Conservation (phyloP, 2,329 filamentous ascomycete genomes). For the Fusarium sp. region DNA sequence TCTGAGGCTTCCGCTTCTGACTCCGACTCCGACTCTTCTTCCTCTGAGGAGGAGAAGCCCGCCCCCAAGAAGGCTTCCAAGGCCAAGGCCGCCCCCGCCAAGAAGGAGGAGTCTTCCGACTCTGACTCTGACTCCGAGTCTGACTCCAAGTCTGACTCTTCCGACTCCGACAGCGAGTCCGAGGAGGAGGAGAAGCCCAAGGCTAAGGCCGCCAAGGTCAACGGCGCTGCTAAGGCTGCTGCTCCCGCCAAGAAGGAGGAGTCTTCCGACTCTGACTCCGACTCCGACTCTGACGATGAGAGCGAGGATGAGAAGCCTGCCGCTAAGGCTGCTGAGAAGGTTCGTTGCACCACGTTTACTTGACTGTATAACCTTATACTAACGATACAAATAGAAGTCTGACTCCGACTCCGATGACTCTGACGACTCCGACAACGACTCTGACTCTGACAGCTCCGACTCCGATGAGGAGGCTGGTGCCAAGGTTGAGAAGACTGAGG, state of each 20-base stretch:
- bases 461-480: conserved; percentile 52
- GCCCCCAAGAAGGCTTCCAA: conserved; percentile 53
- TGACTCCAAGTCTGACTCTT: conserved; percentile 50
- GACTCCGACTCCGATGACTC: conserved; percentile 47
- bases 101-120: conserved; percentile 48
- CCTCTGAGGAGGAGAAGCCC: conserved; percentile 54
- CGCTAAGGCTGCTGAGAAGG: conserved; percentile 46
- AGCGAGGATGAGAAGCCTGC: conserved; percentile 53
- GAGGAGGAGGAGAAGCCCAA: conserved; percentile 53
- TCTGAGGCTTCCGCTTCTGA: conserved; percentile 56
- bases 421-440: conserved; percentile 53
- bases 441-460: conserved; percentile 49
- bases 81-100: conserved; percentile 48
- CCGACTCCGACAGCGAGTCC: conserved; percentile 50
- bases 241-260: conserved; percentile 43
- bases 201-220: conserved; percentile 48
- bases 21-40: conserved; percentile 51
- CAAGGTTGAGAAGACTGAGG: conserved; percentile 53
- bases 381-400: conserved; percentile 45
- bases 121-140: conserved; percentile 50
- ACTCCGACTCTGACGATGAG: conserved; percentile 53
- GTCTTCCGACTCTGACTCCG: conserved; percentile 51
- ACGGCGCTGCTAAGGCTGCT: conserved; percentile 41
- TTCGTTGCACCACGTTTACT: conserved; percentile 32
- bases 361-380: background rate